A percentile compares a stretch with the other conserved stretches of the same genome.
These are phyloP conservation scores for Coemansia sp. DNA, from an alignment of 192 early-diverging fungal species.

Conservation along the genomic window DNA sequence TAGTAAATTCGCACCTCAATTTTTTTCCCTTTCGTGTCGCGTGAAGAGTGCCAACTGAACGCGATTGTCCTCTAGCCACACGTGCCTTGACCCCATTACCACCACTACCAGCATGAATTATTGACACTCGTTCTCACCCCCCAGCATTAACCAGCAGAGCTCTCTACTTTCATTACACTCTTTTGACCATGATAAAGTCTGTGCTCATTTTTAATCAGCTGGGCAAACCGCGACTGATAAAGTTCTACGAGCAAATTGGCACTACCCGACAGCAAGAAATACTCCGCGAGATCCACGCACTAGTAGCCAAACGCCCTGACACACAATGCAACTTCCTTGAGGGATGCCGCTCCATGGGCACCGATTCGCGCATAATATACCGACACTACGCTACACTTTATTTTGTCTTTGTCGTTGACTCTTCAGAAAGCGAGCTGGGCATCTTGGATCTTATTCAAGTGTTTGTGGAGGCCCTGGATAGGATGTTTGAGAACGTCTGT, in stretches of 20 bases:
- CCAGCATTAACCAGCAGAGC: no score
- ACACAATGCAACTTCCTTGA: slow-evolving; percentile 91
- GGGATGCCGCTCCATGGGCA: slow-evolving; percentile 74
- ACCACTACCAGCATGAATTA: slow-evolving; percentile 1
- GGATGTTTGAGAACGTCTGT: slow-evolving; percentile 93
- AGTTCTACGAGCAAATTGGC: slow-evolving; percentile 92
- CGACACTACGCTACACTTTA: slow-evolving; percentile 96
- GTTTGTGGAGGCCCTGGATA: slow-evolving; percentile 93
- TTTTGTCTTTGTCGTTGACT: slow-evolving; percentile 97
- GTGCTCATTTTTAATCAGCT: slow-evolving; percentile 99
- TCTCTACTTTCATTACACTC: no score
- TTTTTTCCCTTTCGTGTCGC: neutral
- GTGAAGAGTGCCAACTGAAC: neutral
- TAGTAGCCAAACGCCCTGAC: slow-evolving; percentile 84
- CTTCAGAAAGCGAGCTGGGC: slow-evolving; percentile 93
- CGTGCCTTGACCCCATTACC: neutral
- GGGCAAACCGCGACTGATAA: slow-evolving; percentile 90
- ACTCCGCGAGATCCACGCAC: slow-evolving; percentile 81
- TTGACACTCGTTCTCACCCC: slow-evolving; percentile 14
- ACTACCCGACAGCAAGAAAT: slow-evolving; percentile 80
- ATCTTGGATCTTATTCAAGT: slow-evolving; percentile 97
- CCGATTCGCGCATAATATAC: slow-evolving; percentile 91
- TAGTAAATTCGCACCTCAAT: slow-evolving; percentile 20
- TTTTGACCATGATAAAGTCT: slow-evolving; percentile 79
- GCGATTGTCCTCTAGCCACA: neutral